Evolutionary conservation across 371 early-diverging fungal genomes (phyloP).

Genomic region (Rhizomucor miehei): DNA sequence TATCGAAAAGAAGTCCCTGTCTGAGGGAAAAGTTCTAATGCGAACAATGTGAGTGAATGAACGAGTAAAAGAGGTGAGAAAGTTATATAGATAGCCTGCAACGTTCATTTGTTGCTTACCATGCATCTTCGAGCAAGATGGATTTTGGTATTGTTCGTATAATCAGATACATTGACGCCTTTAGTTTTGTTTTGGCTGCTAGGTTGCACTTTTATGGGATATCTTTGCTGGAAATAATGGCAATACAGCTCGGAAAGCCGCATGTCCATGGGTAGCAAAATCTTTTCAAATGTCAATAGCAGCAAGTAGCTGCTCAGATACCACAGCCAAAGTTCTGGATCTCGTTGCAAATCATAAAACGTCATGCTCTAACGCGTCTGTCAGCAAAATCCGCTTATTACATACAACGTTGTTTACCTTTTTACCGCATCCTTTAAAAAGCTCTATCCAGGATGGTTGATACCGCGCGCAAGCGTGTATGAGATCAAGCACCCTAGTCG

Average conservation of each 20-base stretch:
- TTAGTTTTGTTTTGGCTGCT: too few species aligned
- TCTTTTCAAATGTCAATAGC: constrained; percentile 3
- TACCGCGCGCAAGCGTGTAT: too few species aligned
- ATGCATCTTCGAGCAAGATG: constrained; percentile 3
- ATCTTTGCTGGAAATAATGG: constrained; percentile 4
- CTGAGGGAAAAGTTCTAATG: background rate
- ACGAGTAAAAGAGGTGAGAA: too few species aligned
- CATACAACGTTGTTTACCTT: too few species aligned
- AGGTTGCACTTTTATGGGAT: constrained; percentile 3
- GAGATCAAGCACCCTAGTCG: too few species aligned
- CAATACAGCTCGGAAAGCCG: constrained; percentile 5
- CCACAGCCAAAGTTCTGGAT: constrained; percentile 4
- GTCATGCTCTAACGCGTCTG: too few species aligned
- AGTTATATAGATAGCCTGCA: too few species aligned
- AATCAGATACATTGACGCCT: too few species aligned
- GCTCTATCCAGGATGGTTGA: too few species aligned
- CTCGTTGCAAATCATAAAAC: background rate
- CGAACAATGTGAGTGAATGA: too few species aligned
- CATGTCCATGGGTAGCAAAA: constrained; percentile 13
- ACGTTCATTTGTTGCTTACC: constrained; percentile 3
- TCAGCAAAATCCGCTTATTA: too few species aligned
- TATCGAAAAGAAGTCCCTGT: constrained; percentile 11
- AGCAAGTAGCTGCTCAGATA: constrained; percentile 11
- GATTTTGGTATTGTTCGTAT: background rate
- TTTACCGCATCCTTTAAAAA: too few species aligned